These are phyloP conservation scores for Sphenostylis stenocarpa DNA, from an alignment of 306 rosid species.

Conservation along the genomic window DNA sequence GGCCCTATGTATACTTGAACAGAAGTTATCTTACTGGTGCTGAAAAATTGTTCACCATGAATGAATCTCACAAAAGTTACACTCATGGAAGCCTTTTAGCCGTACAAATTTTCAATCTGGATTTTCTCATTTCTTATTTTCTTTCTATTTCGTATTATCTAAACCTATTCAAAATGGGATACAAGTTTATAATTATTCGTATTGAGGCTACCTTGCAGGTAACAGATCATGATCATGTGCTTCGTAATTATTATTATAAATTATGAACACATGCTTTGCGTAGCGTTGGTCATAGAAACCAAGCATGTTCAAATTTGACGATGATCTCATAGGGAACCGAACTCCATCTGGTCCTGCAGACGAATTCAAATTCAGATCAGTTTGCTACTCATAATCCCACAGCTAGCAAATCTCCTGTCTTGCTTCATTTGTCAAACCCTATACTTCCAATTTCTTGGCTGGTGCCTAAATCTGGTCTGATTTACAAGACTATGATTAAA, in stretches of 20 bases:
- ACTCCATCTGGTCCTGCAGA: constrained; percentile 35
- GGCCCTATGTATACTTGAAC: background rate
- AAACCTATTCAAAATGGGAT: background rate
- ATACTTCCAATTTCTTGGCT: background rate
- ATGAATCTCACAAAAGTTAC: too few species aligned
- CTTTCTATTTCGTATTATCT: background rate
- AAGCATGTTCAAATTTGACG: constrained; percentile 19
- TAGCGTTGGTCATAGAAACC: constrained; percentile 33
- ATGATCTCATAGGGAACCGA: constrained; percentile 43
- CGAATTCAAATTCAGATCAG: constrained; percentile 40
- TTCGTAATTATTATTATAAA: background rate
- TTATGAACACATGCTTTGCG: constrained; percentile 12
- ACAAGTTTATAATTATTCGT: background rate
- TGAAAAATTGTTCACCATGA: too few species aligned
- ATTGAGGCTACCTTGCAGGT: background rate
- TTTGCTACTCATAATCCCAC: background rate
- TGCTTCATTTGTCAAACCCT: constrained; percentile 39
- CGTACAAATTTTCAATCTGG: background rate
- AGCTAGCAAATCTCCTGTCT: constrained; percentile 19
- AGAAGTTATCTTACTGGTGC: background rate
- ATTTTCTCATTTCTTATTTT: background rate
- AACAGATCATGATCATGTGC: constrained; percentile 18
- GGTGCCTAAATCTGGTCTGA: background rate
- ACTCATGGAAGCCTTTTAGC: too few species aligned
- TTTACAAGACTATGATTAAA: background rate